Evolutionary conservation across 2,329 filamentous ascomycete species (phyloP).

Genomic region (Aplosporella prunicola): DNA sequence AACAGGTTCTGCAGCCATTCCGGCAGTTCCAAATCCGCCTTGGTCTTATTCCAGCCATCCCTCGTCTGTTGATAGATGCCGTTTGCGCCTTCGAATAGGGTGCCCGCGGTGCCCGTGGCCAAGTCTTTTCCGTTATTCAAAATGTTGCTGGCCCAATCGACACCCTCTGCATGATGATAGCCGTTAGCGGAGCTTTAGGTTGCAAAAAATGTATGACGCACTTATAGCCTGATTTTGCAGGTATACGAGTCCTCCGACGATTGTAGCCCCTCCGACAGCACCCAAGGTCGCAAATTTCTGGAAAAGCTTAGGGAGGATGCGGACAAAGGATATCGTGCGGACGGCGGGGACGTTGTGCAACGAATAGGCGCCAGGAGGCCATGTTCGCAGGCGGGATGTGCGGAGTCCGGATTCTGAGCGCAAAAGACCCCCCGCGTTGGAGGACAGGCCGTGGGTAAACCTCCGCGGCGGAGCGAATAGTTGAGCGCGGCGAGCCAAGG

Average conservation of each 20-base stretch:
- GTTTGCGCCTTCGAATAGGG: conserved; percentile 60
- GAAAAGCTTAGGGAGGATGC: conserved; percentile 73
- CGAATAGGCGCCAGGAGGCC: conserved; percentile 66
- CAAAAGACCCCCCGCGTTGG: conserved; percentile 60
- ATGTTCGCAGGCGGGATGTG: conserved; percentile 33
- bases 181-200: conserved; percentile 29
- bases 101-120: conserved; percentile 58
- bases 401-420: conserved; percentile 44
- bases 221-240: conserved; percentile 77
- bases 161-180: conserved; percentile 51
- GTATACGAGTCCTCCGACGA: conserved; percentile 81
- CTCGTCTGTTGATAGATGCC: conserved; percentile 71
- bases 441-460: conserved; percentile 47
- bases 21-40: conserved; percentile 62
- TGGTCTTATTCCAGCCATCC: conserved; percentile 74
- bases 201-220: background rate
- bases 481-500: conserved; percentile 49
- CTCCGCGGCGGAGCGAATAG: conserved; percentile 37
- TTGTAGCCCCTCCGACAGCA: conserved; percentile 82
- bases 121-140: conserved; percentile 64
- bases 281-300: conserved; percentile 81
- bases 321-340: conserved; percentile 56
- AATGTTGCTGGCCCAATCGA: conserved; percentile 67
- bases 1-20: conserved; percentile 72
- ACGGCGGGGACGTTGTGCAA: conserved; percentile 70